These are phyloP conservation scores for Monilinia polystroma DNA, from an alignment of 2,329 filamentous ascomycete species.

Conservation along the genomic window DNA sequence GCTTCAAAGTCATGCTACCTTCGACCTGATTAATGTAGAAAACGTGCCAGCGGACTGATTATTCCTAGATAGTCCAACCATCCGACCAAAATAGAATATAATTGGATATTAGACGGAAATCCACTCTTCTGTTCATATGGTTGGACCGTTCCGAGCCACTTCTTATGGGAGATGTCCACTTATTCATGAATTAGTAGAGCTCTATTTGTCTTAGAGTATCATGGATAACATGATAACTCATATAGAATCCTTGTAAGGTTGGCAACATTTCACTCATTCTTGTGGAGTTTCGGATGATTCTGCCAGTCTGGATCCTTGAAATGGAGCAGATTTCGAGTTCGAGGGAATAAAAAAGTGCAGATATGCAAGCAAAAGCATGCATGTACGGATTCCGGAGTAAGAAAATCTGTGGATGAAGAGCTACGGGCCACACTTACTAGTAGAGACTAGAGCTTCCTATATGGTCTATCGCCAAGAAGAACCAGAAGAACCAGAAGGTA, in stretches of 20 bases:
- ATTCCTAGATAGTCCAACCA: background rate
- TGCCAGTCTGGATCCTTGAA: constrained; percentile 4
- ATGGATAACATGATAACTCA: constrained; percentile 17
- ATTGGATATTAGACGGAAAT: constrained; percentile 13
- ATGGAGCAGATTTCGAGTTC: constrained; percentile 8
- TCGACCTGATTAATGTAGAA: constrained; percentile 8
- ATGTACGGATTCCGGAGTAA: background rate
- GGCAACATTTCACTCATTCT: constrained; percentile 9
- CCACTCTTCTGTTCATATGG: background rate
- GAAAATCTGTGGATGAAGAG: constrained; percentile 12
- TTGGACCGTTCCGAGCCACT: constrained; percentile 5
- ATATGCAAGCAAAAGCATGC: constrained; percentile 11
- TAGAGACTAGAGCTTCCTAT: constrained; percentile 12
- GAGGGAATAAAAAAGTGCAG: constrained; percentile 6
- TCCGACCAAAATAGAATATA: background rate
- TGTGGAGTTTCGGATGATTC: constrained; percentile 18
- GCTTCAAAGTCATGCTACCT: background rate
- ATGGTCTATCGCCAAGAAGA: constrained; percentile 19
- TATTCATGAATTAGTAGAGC: constrained; percentile 7
- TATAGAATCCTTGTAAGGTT: constrained; percentile 9
- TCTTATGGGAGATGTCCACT: background rate
- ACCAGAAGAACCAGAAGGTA: background rate
- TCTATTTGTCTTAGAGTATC: background rate
- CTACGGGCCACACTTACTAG: constrained; percentile 13
- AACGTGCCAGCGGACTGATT: constrained; percentile 18